These are phyloP conservation scores for Infundibulicybe gibba DNA, from an alignment of 768 basidiomycete genomes.

Conservation along the genomic window DNA sequence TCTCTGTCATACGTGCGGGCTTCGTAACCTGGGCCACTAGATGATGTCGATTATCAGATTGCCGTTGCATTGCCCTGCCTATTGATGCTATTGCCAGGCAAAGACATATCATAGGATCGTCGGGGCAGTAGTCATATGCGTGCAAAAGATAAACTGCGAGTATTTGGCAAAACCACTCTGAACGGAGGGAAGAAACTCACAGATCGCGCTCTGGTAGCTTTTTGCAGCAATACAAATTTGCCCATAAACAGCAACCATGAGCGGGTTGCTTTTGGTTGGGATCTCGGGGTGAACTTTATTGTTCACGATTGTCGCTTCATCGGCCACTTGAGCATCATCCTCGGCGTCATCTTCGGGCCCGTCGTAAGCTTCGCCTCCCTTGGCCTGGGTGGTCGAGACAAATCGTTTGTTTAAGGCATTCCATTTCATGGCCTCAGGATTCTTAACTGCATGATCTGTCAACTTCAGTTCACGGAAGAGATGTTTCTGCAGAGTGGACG, in stretches of 20 bases:
- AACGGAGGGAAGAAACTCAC: slow-evolving; percentile 42
- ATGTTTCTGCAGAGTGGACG: slow-evolving; percentile 79
- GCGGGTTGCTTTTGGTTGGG: slow-evolving; percentile 70
- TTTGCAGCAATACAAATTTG: slow-evolving; percentile 80
- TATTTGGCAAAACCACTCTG: background rate
- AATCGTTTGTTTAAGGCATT: slow-evolving; percentile 58
- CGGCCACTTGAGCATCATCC: slow-evolving; percentile 27
- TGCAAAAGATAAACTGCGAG: slow-evolving; percentile 82
- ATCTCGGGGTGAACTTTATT: slow-evolving; percentile 27
- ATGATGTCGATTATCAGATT: slow-evolving; percentile 92
- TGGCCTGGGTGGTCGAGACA: slow-evolving; percentile 36
- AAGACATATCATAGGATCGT: slow-evolving; percentile 85
- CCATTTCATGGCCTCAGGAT: slow-evolving; percentile 60
- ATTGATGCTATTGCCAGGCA: slow-evolving; percentile 81
- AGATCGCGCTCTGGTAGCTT: slow-evolving; percentile 89
- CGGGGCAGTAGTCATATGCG: slow-evolving; percentile 79
- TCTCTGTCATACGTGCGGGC: background rate
- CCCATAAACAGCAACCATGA: slow-evolving; percentile 73
- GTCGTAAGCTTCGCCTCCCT: slow-evolving; percentile 35
- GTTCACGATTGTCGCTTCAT: slow-evolving; percentile 13
- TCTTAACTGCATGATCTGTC: slow-evolving; percentile 61
- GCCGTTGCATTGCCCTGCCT: slow-evolving; percentile 89
- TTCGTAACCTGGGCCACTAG: slow-evolving; percentile 61
- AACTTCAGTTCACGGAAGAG: slow-evolving; percentile 76
- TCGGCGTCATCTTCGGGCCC: slow-evolving; percentile 33